Percentiles rank a stretch among this genome's conserved stretches.
phyloP scores from a whole-genome alignment of 768 basidiomycete species.

The Lactarius hengduanensis region DNA sequence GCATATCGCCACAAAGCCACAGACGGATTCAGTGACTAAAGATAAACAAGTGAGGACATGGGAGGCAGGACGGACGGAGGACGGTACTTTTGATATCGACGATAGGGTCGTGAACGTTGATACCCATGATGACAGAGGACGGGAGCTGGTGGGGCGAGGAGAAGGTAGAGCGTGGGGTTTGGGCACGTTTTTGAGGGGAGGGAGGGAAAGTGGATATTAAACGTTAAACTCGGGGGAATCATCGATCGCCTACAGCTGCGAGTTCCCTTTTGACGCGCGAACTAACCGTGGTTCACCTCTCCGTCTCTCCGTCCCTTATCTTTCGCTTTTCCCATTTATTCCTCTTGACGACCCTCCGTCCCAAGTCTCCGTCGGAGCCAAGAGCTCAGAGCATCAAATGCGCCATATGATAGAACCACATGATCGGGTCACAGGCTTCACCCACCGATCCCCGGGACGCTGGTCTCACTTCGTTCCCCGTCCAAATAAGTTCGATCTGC shows the following conservation, averaged over 20 bases:
- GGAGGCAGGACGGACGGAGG: too few relatives aligned
- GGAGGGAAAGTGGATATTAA: background rate
- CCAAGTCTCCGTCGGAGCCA: background rate
- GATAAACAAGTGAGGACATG: background rate
- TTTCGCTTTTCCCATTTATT: background rate
- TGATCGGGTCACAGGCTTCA: background rate
- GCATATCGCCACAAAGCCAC: conserved; percentile 31
- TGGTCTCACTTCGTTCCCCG: background rate
- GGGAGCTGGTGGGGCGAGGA: background rate
- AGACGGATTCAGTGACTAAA: conserved; percentile 32
- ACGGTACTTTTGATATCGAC: conserved; percentile 26
- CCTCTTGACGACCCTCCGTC: background rate
- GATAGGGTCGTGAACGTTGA: conserved; percentile 26
- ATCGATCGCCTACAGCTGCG: background rate
- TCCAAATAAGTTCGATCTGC: too few relatives aligned
- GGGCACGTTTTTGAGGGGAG: background rate
- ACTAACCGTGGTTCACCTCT: background rate
- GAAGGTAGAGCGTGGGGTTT: background rate
- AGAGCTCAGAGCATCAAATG: background rate
- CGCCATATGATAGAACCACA: background rate
- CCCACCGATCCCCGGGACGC: background rate
- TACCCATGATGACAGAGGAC: conserved; percentile 14
- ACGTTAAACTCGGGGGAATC: background rate
- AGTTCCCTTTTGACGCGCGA: background rate
- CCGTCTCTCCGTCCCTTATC: background rate